phyloP scores from a whole-genome alignment of 1,284 basidiomycete species.

The Sporisorium iseilematis-ciliati region DNA sequence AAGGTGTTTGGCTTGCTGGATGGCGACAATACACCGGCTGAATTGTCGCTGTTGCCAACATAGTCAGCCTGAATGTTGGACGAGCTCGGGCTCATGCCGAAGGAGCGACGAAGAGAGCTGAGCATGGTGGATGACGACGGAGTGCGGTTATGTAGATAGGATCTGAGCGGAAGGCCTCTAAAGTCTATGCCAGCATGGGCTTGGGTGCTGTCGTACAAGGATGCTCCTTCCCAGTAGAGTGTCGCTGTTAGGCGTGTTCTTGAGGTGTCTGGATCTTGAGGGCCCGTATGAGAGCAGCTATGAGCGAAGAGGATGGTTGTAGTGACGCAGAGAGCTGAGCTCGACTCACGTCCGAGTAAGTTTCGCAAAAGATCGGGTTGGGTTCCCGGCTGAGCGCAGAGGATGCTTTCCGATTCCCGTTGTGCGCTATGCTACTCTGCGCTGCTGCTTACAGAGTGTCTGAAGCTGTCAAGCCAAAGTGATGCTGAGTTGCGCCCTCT shows the following conservation, averaged over 20 bases:
- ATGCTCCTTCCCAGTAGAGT: background rate
- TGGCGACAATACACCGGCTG: constrained; percentile 23
- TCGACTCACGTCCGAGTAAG: background rate
- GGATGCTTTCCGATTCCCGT: constrained; percentile 22
- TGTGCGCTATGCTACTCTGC: background rate
- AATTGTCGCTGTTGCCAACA: constrained; percentile 3
- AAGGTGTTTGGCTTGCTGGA: constrained; percentile 45
- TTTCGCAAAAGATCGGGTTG: background rate
- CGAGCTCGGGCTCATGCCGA: constrained; percentile 51
- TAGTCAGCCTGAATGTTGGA: constrained; percentile 27
- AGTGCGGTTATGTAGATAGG: no score
- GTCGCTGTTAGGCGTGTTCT: background rate
- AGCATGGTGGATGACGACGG: constrained; percentile 24
- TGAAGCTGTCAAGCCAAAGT: background rate
- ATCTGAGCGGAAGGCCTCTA: background rate
- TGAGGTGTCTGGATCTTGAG: background rate
- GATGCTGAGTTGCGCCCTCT: no score
- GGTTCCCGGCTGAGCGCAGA: background rate
- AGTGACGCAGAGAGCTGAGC: background rate
- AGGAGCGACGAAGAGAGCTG: constrained; percentile 40
- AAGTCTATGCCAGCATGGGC: background rate
- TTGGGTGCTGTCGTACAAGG: background rate
- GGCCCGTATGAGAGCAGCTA: background rate
- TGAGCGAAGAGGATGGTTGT: constrained; percentile 2
- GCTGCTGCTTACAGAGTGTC: background rate